phyloP scores from a whole-genome alignment of 768 basidiomycete species.

The Strobilomyces dryophilus region DNA sequence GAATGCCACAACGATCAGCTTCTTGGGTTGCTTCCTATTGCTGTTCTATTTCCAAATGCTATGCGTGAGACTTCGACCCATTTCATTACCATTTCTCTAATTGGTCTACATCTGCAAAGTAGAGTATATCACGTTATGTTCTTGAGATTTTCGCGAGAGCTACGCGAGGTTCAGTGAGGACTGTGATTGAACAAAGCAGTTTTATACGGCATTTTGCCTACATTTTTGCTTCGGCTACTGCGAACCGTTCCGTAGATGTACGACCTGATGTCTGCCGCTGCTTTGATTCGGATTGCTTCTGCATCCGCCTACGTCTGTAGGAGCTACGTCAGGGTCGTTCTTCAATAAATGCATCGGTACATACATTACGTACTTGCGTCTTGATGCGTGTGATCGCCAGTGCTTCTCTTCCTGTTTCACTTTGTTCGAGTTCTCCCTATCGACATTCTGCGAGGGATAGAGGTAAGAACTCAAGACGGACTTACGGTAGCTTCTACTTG shows the following conservation, averaged over 20 bases:
- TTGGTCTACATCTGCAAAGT: too few relatives aligned
- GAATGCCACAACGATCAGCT: slow-evolving; percentile 4
- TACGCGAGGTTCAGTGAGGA: too few relatives aligned
- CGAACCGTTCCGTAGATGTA: too few relatives aligned
- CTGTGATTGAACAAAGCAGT: too few relatives aligned
- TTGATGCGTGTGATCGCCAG: slow-evolving; percentile 75
- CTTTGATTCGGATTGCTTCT: slow-evolving; percentile 64
- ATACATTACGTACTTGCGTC: slow-evolving; percentile 54
- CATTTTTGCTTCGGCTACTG: too few relatives aligned
- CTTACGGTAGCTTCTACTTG: slow-evolving; percentile 82
- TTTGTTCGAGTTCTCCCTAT: slow-evolving; percentile 83
- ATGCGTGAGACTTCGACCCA: slow-evolving; percentile 62
- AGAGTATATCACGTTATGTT: too few relatives aligned
- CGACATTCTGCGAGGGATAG: slow-evolving; percentile 57
- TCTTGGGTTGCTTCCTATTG: slow-evolving; percentile 42
- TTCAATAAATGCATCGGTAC: slow-evolving; percentile 4
- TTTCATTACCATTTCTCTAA: slow-evolving; percentile 75
- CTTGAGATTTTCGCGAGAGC: too few relatives aligned
- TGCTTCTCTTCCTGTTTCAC: slow-evolving; percentile 80
- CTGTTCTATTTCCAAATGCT: slow-evolving; percentile 64
- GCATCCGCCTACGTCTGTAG: slow-evolving; percentile 68
- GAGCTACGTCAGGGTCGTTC: slow-evolving; percentile 6
- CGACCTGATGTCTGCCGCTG: slow-evolving; percentile 57
- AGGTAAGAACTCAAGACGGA: neutral
- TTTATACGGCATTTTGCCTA: too few relatives aligned